Conservation (phyloP, 192 early-diverging fungal genomes). For the Allomyces macrogynus region DNA sequence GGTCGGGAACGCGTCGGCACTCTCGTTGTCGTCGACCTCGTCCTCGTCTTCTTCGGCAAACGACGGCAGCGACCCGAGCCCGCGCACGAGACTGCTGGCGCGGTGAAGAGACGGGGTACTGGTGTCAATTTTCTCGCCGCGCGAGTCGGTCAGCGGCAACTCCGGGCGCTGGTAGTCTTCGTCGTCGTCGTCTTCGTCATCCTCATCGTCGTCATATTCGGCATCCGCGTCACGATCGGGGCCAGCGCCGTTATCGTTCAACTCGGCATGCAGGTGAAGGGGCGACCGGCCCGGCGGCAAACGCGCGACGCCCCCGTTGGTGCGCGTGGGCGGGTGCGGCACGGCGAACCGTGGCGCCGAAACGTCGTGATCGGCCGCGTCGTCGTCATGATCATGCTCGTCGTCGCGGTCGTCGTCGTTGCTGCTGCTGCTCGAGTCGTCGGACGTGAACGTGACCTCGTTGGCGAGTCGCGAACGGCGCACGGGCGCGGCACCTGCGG, state of each 20-base stretch:
- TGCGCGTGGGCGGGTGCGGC: no score
- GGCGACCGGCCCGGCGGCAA: no score
- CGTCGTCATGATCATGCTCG: neutral
- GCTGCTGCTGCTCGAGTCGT: neutral
- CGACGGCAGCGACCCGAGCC: no score
- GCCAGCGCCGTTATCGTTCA: no score
- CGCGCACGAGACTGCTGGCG: no score
- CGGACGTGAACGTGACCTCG: neutral
- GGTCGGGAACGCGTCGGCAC: neutral
- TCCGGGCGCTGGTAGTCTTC: neutral
- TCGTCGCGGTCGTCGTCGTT: neutral
- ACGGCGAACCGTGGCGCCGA: no score
- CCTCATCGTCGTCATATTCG: neutral
- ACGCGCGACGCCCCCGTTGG: no score
- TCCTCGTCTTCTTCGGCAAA: neutral
- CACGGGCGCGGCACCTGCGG: neutral
- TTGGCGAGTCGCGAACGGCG: neutral
- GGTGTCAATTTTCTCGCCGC: neutral
- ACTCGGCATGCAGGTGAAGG: no score
- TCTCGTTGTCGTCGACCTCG: neutral
- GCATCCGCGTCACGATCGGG: no score
- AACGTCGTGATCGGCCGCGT: neutral
- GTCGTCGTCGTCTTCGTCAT: neutral
- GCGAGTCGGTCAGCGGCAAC: neutral
- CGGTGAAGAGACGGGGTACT: no score